Evolutionary conservation across 1,139 yeast species (phyloP).

Genomic region (Zygosaccharomyces sapae): DNA sequence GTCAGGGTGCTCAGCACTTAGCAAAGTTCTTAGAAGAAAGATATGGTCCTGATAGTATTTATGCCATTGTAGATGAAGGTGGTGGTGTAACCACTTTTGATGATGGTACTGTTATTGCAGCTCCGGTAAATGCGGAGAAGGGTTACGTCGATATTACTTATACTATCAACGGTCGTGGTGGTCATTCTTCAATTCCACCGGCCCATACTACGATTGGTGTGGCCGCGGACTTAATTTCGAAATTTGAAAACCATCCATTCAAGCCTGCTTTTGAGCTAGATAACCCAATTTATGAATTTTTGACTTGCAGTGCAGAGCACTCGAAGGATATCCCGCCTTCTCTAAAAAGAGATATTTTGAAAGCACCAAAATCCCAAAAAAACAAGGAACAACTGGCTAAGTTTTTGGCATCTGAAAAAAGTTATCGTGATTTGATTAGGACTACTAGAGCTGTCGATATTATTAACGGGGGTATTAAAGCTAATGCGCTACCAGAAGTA

Average conservation of each 20-base stretch:
- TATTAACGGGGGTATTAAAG: constrained; percentile 56
- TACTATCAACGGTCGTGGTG: constrained; percentile 56
- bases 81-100: constrained; percentile 39
- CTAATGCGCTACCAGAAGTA: constrained; percentile 71
- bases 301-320: constrained; percentile 47
- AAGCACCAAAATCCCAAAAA: constrained; percentile 23
- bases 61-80: constrained; percentile 65
- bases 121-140: constrained; percentile 63
- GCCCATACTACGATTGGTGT: constrained; percentile 72
- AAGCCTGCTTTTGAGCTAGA: constrained; percentile 42
- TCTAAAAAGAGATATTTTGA: constrained; percentile 23
- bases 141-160: constrained; percentile 54
- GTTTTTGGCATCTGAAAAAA: constrained; percentile 30
- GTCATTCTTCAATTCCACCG: constrained; percentile 72
- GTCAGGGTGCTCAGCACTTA: constrained; percentile 50
- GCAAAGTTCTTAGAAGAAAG: constrained; percentile 43
- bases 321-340: constrained; percentile 19
- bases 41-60: constrained; percentile 54
- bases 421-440: constrained; percentile 42
- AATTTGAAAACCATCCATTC: constrained; percentile 51
- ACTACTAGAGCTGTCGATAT: constrained; percentile 63
- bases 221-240: constrained; percentile 48
- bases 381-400: constrained; percentile 23
- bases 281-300: constrained; percentile 46
- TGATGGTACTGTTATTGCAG: constrained; percentile 48